phyloP scores from a whole-genome alignment of 306 rosid genomes.

The Citrullus amarus region DNA sequence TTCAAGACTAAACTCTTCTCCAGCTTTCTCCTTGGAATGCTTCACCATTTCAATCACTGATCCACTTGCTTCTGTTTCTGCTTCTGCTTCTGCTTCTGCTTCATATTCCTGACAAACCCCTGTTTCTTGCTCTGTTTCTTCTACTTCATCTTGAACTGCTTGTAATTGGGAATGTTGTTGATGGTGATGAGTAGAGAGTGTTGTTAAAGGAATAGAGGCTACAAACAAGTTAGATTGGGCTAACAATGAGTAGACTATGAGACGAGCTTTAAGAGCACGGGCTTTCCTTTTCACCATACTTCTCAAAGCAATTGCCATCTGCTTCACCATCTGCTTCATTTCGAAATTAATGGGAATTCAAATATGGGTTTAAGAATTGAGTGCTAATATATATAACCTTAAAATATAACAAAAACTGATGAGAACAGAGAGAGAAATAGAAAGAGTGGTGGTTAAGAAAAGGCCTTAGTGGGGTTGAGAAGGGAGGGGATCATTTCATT shows the following conservation, averaged over 20 bases:
- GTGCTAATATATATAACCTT: too few species aligned
- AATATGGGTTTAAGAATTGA: too few species aligned
- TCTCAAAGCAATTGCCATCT: slow-evolving; percentile 15
- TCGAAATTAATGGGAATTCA: too few species aligned
- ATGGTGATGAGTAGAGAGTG: background rate
- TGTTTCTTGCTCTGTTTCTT: background rate
- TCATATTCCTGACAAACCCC: background rate
- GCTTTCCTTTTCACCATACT: slow-evolving; percentile 36
- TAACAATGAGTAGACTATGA: slow-evolving; percentile 36
- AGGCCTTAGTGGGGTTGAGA: background rate
- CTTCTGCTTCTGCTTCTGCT: background rate
- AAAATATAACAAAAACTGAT: too few species aligned
- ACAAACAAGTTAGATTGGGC: background rate
- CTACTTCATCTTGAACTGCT: background rate
- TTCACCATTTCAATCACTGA: slow-evolving; percentile 23
- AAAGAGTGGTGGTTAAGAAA: slow-evolving; percentile 6
- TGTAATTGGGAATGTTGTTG: background rate
- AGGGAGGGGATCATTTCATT: background rate
- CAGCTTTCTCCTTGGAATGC: slow-evolving; percentile 19
- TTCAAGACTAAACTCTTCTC: slow-evolving; percentile 19
- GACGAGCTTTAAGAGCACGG: slow-evolving; percentile 29
- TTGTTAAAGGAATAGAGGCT: slow-evolving; percentile 11
- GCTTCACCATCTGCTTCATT: slow-evolving; percentile 31
- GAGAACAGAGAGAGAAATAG: background rate
- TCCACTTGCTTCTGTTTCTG: background rate